A percentile compares a stretch with the other conserved stretches of the same genome.
Conservation (phyloP, 441 rosid genomes). For the Eutrema salsugineum region DNA sequence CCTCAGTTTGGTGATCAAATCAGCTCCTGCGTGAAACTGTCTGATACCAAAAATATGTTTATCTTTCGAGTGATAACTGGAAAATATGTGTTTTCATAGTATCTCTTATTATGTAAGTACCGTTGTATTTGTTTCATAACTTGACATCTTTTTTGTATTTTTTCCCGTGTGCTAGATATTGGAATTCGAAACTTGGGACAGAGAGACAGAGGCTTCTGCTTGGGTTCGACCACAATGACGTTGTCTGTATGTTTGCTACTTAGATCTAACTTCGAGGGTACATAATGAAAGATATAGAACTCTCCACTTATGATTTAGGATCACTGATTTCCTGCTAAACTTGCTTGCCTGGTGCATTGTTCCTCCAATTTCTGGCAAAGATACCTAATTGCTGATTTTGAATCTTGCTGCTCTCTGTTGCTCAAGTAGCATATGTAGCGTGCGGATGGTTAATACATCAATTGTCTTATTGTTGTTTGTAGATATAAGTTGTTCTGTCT, state of each 20-base stretch:
- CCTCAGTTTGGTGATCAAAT: background rate
- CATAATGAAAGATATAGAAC: conserved; percentile 2
- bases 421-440: background rate
- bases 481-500: background rate
- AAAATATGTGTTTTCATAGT: background rate
- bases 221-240: conserved; percentile 60
- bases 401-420: background rate
- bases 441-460: background rate
- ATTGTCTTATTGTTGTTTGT: background rate
- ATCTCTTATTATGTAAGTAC: background rate
- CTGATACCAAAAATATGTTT: background rate
- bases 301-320: background rate
- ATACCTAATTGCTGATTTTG: background rate
- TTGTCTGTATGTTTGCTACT: conserved; percentile 67
- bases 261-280: conserved; percentile 19
- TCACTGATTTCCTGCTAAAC: background rate
- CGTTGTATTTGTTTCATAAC: background rate
- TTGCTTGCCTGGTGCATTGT: background rate
- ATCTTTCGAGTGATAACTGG: background rate
- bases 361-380: background rate
- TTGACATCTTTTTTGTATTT: background rate
- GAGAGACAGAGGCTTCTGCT: conserved; percentile 82
- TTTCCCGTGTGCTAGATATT: conserved; percentile 53
- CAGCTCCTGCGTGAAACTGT: background rate
- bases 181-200: conserved; percentile 91